A percentile compares a stretch with the other conserved stretches of the same genome.
Evolutionary conservation across 129 eudicot species (phyloP).

Genomic region (Daucus carota): DNA sequence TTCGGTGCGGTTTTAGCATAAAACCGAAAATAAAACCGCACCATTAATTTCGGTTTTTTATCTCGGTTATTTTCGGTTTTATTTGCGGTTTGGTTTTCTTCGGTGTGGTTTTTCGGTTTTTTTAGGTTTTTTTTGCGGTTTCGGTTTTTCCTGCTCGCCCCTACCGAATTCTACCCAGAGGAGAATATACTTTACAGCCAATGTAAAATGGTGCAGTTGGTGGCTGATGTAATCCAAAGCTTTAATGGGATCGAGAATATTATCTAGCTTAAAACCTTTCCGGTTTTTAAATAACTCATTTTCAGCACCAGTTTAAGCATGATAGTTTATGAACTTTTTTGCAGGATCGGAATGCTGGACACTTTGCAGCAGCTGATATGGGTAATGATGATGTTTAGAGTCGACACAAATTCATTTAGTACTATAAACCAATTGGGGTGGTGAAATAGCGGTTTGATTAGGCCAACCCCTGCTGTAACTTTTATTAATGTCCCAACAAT

Average conservation of each 20-base stretch:
- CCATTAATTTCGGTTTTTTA: no score
- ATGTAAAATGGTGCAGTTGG: not conserved
- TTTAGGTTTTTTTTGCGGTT: no score
- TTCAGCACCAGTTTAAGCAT: not conserved
- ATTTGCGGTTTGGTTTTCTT: no score
- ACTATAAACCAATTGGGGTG: not conserved
- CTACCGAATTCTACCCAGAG: not conserved
- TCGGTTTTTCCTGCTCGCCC: no score
- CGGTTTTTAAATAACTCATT: no score
- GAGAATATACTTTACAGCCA: not conserved
- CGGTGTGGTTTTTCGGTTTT: no score
- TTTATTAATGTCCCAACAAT: not conserved
- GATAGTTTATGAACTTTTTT: not conserved
- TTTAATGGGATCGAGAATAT: not conserved
- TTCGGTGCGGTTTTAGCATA: no score
- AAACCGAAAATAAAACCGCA: no score
- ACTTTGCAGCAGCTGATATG: not conserved
- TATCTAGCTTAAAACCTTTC: not conserved
- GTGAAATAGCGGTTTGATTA: not conserved
- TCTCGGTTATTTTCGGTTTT: no score
- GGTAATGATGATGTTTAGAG: not conserved
- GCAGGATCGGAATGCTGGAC: constrained; percentile 8
- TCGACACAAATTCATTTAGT: not conserved
- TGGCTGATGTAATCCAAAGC: not conserved
- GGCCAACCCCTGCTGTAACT: not conserved